These are phyloP conservation scores for Neoarthrinium moseri DNA, from an alignment of 2,329 filamentous ascomycete species.

Conservation along the genomic window DNA sequence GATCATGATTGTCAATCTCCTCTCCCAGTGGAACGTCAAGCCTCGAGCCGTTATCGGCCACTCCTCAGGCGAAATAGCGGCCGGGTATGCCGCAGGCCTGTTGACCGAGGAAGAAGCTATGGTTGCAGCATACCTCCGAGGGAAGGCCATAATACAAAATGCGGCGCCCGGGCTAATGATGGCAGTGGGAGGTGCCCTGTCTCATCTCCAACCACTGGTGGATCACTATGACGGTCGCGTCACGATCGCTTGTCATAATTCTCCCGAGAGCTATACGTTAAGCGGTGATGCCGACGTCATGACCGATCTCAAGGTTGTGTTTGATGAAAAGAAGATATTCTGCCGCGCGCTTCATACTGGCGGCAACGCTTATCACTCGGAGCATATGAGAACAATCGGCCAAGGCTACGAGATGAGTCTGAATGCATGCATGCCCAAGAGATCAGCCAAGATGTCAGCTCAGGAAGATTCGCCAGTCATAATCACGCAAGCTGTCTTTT, in stretches of 20 bases:
- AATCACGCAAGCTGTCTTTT: too few relatives aligned
- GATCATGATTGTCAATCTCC: constrained; percentile 38
- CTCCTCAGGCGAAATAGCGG: too few relatives aligned
- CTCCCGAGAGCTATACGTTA: constrained; percentile 24
- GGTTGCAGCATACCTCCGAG: constrained; percentile 14
- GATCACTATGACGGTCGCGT: neutral
- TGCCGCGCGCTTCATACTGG: constrained; percentile 18
- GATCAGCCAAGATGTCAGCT: neutral
- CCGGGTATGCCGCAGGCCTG: constrained; percentile 24
- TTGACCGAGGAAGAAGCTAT: constrained; percentile 20
- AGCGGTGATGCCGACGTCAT: constrained; percentile 21
- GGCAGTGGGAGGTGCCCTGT: constrained; percentile 12
- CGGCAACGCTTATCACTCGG: constrained; percentile 30
- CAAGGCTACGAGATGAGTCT: neutral
- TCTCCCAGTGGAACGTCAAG: constrained; percentile 32
- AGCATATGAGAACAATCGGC: constrained; percentile 22
- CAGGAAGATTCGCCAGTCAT: neutral
- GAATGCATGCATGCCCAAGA: neutral
- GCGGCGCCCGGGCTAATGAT: constrained; percentile 11
- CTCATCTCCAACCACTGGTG: neutral
- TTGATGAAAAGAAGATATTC: constrained; percentile 15
- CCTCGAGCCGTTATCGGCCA: constrained; percentile 36
- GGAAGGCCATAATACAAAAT: neutral
- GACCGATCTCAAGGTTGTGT: constrained; percentile 13
- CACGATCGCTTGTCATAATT: constrained; percentile 19